These are phyloP conservation scores for Lactarius evosmus DNA, from an alignment of 768 basidiomycete genomes.

Conservation along the genomic window DNA sequence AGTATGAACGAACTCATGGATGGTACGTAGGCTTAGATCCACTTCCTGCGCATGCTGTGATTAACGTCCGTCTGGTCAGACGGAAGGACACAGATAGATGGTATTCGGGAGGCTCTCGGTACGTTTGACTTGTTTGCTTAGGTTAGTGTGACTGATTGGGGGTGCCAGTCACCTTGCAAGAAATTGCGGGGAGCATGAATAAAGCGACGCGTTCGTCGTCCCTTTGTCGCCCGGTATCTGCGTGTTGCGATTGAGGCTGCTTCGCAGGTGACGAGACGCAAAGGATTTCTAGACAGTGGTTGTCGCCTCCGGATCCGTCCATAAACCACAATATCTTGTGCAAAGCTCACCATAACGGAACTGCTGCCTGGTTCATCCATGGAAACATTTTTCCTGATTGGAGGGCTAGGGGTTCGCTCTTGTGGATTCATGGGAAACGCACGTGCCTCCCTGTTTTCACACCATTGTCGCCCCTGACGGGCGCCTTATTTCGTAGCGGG, in stretches of 20 bases:
- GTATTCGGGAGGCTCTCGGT: neutral
- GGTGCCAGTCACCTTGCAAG: neutral
- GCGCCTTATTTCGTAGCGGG: neutral
- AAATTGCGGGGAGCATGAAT: neutral
- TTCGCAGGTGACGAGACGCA: neutral
- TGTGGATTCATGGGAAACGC: neutral
- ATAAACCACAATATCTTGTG: neutral
- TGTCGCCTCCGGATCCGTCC: neutral
- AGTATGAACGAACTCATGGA: neutral
- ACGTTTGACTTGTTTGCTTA: neutral
- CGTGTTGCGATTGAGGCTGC: neutral
- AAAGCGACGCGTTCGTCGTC: neutral
- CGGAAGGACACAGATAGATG: too few relatives aligned
- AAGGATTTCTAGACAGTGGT: neutral
- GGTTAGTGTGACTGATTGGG: neutral
- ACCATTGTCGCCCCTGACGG: neutral
- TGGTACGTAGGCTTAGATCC: neutral
- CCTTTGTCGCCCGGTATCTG: neutral
- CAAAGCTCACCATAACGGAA: neutral
- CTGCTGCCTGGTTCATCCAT: neutral
- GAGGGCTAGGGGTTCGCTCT: neutral
- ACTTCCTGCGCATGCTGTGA: too few relatives aligned
- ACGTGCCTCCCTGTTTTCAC: neutral
- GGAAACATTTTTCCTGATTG: neutral
- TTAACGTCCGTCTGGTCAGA: neutral